Conservation (phyloP, 1,139 yeast genomes). For the Wickerhamomyces sp. region DNA sequence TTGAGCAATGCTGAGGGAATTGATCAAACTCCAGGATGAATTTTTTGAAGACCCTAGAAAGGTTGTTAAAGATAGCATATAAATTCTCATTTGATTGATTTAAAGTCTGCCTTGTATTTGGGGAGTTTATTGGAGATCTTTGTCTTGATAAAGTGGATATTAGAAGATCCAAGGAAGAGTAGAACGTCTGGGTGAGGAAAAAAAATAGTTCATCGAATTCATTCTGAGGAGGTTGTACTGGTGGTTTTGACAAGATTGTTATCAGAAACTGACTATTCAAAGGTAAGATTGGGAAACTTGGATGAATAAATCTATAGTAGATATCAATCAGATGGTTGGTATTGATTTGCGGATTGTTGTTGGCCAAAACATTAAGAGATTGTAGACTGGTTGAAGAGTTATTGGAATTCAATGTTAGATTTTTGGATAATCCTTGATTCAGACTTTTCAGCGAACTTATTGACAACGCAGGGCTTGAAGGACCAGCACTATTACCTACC, state of each 20-base stretch:
- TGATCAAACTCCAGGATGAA: slow-evolving; percentile 7
- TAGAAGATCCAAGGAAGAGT: slow-evolving; percentile 44
- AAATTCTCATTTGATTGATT: slow-evolving; percentile 6
- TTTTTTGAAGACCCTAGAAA: slow-evolving; percentile 13
- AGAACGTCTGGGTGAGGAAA: slow-evolving; percentile 45
- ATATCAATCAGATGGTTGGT: slow-evolving; percentile 25
- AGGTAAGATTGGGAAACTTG: slow-evolving; percentile 54
- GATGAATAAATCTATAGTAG: slow-evolving; percentile 53
- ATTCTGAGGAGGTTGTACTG: slow-evolving; percentile 20
- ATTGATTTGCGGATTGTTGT: slow-evolving; percentile 2
- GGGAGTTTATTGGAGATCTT: slow-evolving; percentile 13
- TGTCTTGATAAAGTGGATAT: slow-evolving; percentile 33
- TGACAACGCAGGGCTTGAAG: slow-evolving; percentile 27
- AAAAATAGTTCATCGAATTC: slow-evolving; percentile 35
- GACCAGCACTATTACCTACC: slow-evolving; percentile 16
- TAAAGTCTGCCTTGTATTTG: slow-evolving; percentile 1
- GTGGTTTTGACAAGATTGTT: slow-evolving; percentile 30
- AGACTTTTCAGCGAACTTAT: slow-evolving; percentile 35
- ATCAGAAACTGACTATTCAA: slow-evolving; percentile 35
- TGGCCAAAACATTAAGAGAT: slow-evolving; percentile 2
- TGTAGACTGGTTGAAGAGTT: slow-evolving; percentile 5
- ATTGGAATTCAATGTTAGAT: slow-evolving; percentile 17
- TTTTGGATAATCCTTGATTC: slow-evolving; percentile 38
- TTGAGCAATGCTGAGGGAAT: slow-evolving; percentile 30
- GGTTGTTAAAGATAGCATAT: slow-evolving; percentile 8